Percentiles rank a stretch among this genome's conserved stretches.
phyloP scores from a whole-genome alignment of 129 eudicot species.

The Flaveria sonorensis region DNA sequence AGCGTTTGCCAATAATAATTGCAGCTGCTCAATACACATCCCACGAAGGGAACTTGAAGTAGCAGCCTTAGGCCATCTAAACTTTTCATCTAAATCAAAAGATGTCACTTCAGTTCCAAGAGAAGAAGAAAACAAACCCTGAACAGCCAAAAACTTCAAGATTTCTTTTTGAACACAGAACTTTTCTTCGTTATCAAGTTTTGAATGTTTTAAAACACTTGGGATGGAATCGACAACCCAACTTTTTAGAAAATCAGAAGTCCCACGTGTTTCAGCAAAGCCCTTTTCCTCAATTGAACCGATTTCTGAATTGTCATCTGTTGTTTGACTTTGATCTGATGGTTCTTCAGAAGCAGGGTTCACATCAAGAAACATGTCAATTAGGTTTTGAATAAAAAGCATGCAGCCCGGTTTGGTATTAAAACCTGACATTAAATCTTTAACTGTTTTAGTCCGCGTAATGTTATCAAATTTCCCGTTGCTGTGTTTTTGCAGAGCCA shows the following conservation, averaged over 20 bases:
- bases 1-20: conserved; percentile 66
- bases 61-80: conserved; percentile 89
- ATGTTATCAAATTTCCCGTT: conserved; percentile 78
- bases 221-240: conserved; percentile 93
- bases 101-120: conserved; percentile 98
- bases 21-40: conserved; percentile 89
- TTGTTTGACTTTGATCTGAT: conserved; percentile 94
- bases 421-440: conserved; percentile 76
- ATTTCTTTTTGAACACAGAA: conserved; percentile 81
- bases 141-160: conserved; percentile 90
- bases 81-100: conserved; percentile 80
- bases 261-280: conserved; percentile 45
- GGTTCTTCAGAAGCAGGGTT: conserved; percentile 78
- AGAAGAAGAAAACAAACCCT: conserved; percentile 87
- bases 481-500: conserved; percentile 86
- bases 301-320: conserved; percentile 90
- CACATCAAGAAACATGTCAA: conserved; percentile 85
- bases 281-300: conserved; percentile 85
- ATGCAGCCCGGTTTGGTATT: conserved; percentile 73
- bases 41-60: conserved; percentile 73
- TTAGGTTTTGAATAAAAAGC: conserved; percentile 66
- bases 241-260: conserved; percentile 66
- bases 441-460: conserved; percentile 80
- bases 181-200: conserved; percentile 68
- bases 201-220: conserved; percentile 57